phyloP scores from a whole-genome alignment of 331 rosid genomes.

The Rhamnella rubrinervis region DNA sequence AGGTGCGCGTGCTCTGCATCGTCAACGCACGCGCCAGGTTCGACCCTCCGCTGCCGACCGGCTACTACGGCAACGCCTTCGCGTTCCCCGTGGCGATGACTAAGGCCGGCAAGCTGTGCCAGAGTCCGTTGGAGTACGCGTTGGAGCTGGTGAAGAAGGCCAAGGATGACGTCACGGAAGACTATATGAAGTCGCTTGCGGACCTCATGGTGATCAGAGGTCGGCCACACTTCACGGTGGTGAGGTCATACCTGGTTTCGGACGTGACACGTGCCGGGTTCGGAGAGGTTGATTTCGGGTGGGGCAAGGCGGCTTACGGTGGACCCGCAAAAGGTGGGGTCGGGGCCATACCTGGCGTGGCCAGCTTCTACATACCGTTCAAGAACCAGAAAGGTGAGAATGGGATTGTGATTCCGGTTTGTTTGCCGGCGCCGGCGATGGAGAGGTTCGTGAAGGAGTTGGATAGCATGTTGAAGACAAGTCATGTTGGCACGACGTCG shows the following conservation, averaged over 20 bases:
- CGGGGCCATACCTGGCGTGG: slow-evolving; percentile 36
- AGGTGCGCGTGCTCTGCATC: slow-evolving; percentile 35
- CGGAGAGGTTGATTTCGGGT: slow-evolving; percentile 35
- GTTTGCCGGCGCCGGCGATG: slow-evolving; percentile 36
- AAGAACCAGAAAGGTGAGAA: slow-evolving; percentile 18
- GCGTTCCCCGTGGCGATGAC: slow-evolving; percentile 31
- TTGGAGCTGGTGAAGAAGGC: slow-evolving; percentile 33
- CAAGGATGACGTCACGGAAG: slow-evolving; percentile 30
- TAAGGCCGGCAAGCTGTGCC: slow-evolving; percentile 22
- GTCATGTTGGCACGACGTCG: not conserved
- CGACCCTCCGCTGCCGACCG: slow-evolving; percentile 26
- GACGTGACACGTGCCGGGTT: slow-evolving; percentile 33
- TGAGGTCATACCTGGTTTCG: slow-evolving; percentile 25
- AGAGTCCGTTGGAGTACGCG: slow-evolving; percentile 29
- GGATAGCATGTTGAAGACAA: not conserved
- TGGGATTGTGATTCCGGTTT: slow-evolving; percentile 34
- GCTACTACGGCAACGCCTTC: slow-evolving; percentile 33
- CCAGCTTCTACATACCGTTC: slow-evolving; percentile 29
- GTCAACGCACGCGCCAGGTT: slow-evolving; percentile 34
- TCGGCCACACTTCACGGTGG: slow-evolving; percentile 32
- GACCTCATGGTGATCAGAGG: slow-evolving; percentile 31
- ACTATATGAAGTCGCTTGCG: slow-evolving; percentile 34
- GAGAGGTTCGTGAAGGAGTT: slow-evolving; percentile 23
- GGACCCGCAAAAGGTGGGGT: slow-evolving; percentile 37
- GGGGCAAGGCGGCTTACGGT: slow-evolving; percentile 39